Evolutionary conservation across 1,139 yeast genomes (phyloP), one percentile per base, ranked within the genome.

Genomic region (Magnusiomyces sp.): DNA sequence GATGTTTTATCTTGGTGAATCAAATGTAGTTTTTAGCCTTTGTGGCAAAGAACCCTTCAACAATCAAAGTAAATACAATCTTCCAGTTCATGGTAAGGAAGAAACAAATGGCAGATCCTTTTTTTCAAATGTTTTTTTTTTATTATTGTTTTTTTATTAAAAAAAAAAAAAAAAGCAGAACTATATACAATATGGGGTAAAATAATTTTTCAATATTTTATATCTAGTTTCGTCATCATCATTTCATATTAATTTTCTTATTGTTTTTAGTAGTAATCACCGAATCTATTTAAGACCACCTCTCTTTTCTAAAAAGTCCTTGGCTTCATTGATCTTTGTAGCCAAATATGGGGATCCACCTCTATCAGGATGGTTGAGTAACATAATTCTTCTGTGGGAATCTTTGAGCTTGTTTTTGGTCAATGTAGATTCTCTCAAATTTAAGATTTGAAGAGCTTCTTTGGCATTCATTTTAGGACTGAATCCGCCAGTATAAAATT

Each of bases 271-370:
- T 33, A 13, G 19, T 14, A 7, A 13, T n/a, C n/a, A n/a, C n/a
- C 33, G 5, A 41, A 7, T 46, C 47, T 75, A 43, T 34, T 31
- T 17, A 71, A 77, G 61, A 13, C 80, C 79, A 40, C 88, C 88
- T 65, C 90, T 80, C 71, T 88, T 89, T 59, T 87, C 95, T 64
- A 92, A 74, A 65, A 89, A 83, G 62, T 89, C 96, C 68, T 92
- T 92, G 49, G 98, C 97, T 71, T 92, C 97, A 67, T 92, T 92
- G 59, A 92, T 89, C 73, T 92, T 92, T 46, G 97, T 90, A 54
- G 98, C 98, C 64, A 92, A 68, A 62, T 80, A 90, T 39, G 97
- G 92, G 17, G 95, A 85, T 9, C 98, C 98, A 48, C 98, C 98
- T 65, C 94, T 86, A 71, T 92, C 98, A 11, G 98, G 98, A 65